phyloP scores from a whole-genome alignment of 2,329 filamentous ascomycete species.

The Xylariaceae sp. region DNA sequence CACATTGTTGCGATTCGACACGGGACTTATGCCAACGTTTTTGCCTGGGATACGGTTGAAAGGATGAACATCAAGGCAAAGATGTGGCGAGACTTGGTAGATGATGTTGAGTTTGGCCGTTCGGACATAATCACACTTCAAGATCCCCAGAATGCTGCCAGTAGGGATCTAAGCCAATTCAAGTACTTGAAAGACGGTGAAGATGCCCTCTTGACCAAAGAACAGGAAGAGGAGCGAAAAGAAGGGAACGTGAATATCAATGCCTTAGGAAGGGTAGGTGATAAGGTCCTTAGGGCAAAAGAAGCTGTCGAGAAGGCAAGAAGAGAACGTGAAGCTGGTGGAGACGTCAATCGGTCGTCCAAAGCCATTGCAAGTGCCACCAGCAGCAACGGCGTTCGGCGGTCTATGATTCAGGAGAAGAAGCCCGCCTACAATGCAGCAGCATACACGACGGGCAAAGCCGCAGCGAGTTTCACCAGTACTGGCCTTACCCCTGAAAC shows the following conservation, averaged over 20 bases:
- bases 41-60: conserved; percentile 94
- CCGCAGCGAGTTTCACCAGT: conserved; percentile 92
- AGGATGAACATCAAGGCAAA: conserved; percentile 95
- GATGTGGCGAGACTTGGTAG: conserved; percentile 90
- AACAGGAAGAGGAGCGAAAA: conserved; percentile 69
- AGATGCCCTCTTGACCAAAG: conserved; percentile 66
- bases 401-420: conserved; percentile 57
- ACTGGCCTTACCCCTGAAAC: conserved; percentile 93
- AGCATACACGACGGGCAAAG: conserved; percentile 84
- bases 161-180: conserved; percentile 82
- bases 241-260: conserved; percentile 74
- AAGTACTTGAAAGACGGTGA: conserved; percentile 86
- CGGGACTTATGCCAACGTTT: conserved; percentile 87
- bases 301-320: conserved; percentile 92
- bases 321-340: conserved; percentile 66
- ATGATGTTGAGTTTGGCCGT: conserved; percentile 82
- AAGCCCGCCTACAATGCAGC: conserved; percentile 81
- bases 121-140: conserved; percentile 96
- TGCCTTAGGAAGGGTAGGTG: conserved; percentile 75
- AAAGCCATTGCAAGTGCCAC: conserved; percentile 46
- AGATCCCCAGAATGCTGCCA: conserved; percentile 87
- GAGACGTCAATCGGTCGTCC: conserved; percentile 58
- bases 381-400: conserved; percentile 37
- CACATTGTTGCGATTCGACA: conserved; percentile 88
- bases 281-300: conserved; percentile 88